Percentiles rank a stretch among this genome's conserved stretches.
phyloP scores from a whole-genome alignment of 2,329 filamentous ascomycete species.

The Gyromitra esculenta region DNA sequence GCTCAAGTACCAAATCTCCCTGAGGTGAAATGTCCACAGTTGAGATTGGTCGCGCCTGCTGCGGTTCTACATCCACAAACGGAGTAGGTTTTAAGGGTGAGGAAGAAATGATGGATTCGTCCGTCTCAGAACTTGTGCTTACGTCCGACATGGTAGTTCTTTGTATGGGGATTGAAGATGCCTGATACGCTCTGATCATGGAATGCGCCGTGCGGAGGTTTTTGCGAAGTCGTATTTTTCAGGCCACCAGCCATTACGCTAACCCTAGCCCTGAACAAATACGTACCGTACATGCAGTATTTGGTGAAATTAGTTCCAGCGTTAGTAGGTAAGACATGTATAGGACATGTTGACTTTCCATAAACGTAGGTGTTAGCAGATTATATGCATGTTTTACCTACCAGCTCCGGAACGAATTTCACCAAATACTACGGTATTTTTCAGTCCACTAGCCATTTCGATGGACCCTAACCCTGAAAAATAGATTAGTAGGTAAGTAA shows the following conservation, averaged over 20 bases:
- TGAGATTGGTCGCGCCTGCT: background rate
- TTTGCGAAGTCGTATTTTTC: background rate
- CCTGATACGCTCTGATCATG: background rate
- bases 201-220: background rate
- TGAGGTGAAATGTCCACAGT: slow-evolving; percentile 18
- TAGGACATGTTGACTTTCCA: too few species aligned
- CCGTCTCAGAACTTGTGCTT: background rate
- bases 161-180: background rate
- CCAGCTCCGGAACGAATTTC: too few species aligned
- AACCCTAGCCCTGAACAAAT: background rate
- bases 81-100: background rate
- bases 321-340: background rate
- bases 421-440: too few species aligned
- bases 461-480: too few species aligned
- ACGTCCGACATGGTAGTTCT: background rate
- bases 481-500: too few species aligned
- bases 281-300: background rate
- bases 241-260: background rate
- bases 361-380: too few species aligned
- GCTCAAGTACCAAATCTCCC: slow-evolving; percentile 28
- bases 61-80: background rate
- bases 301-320: background rate
- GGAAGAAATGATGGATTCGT: background rate
- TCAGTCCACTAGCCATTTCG: too few species aligned
- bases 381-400: too few species aligned